A percentile compares a stretch with the other conserved stretches of the same genome.
phyloP scores from a whole-genome alignment of 2,329 filamentous ascomycete species.

The Camptophora hylomeconis region DNA sequence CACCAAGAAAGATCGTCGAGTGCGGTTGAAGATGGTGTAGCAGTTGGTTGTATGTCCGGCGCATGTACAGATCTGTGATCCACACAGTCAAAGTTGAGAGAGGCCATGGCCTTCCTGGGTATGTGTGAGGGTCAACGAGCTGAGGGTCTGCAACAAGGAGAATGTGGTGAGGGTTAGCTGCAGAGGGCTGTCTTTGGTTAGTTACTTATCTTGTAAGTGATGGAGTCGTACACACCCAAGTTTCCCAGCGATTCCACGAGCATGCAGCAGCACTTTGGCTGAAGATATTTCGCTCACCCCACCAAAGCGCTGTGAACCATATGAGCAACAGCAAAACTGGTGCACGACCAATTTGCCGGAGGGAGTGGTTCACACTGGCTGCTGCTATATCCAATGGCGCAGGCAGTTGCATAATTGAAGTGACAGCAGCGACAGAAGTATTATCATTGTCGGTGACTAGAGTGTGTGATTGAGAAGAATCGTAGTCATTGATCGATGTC shows the following conservation, averaged over 20 bases:
- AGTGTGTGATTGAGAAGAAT: too few relatives aligned
- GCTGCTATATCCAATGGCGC: too few relatives aligned
- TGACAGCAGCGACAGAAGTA: too few relatives aligned
- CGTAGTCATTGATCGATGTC: too few relatives aligned
- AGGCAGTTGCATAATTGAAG: too few relatives aligned
- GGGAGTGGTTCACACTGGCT: background rate
- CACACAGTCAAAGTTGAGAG: conserved; percentile 52
- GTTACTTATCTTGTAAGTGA: too few relatives aligned
- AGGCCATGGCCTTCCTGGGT: conserved; percentile 68
- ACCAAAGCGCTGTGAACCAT: conserved; percentile 68
- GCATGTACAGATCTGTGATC: conserved; percentile 84
- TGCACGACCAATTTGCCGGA: conserved; percentile 21
- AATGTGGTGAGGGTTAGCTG: conserved; percentile 69
- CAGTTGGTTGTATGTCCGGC: conserved; percentile 65
- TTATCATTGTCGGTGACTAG: too few relatives aligned
- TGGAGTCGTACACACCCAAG: conserved; percentile 57
- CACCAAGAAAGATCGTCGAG: conserved; percentile 79
- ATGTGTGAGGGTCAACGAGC: conserved; percentile 88
- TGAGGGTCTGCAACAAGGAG: conserved; percentile 82
- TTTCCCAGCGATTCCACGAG: conserved; percentile 78
- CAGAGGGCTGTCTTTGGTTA: too few relatives aligned
- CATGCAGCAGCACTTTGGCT: conserved; percentile 57
- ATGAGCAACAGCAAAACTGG: conserved; percentile 54
- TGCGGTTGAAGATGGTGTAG: conserved; percentile 69
- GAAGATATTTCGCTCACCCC: conserved; percentile 75